Evolutionary conservation across 2,329 filamentous ascomycete species (phyloP), one percentile per base, ranked within the genome.

Genomic region (Rhinocladiella mackenziei): DNA sequence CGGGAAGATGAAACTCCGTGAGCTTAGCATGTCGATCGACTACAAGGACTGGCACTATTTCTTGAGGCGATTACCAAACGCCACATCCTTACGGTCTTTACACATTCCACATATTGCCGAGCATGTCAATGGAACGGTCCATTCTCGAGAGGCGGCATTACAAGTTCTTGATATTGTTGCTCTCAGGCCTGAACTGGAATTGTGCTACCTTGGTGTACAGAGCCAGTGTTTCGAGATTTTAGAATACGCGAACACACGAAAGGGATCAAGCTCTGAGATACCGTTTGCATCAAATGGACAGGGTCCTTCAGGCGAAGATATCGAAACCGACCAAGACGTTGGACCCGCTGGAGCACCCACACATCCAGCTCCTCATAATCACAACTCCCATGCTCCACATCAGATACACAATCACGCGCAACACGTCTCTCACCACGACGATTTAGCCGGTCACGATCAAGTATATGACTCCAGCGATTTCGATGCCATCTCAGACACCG

Each of bases 21-120:
- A 92, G 64, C 67, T 92, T 18, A 82, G 83, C 7, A 77, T 86
- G 54, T 77, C 80, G 1, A 74, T 92, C 43, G 77, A 87, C 50
- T 86, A 84, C 62, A 80, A 77, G 54, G 83, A 89, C 58, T 92
- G 86, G 86, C 86, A 92, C 64, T 81, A 78, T 51, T 87, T 92
- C 67, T 74, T 92, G 6, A 84, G 87, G 60, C 73, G 82, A 30
- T 74, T 92, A 8, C 84, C 84, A 0, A 76, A 79, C 39, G 73
- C 89, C 39, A 76, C 81, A 0, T 79, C 84, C 43, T 73, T 92
- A 25, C 79, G 81, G 14, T 83, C 82, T 7, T 67, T 89, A 3
- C 83, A 88, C 59, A 76, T 89, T 33, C 78, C 83, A 5, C 77
- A 80, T 58, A 78, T 88, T 43, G 73, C 76, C 18, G 77, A 83